Percentiles rank a stretch among this genome's conserved stretches.
Evolutionary conservation across 805 yeast genomes (phyloP).

Genomic region (Pichia pseudocactophila): DNA sequence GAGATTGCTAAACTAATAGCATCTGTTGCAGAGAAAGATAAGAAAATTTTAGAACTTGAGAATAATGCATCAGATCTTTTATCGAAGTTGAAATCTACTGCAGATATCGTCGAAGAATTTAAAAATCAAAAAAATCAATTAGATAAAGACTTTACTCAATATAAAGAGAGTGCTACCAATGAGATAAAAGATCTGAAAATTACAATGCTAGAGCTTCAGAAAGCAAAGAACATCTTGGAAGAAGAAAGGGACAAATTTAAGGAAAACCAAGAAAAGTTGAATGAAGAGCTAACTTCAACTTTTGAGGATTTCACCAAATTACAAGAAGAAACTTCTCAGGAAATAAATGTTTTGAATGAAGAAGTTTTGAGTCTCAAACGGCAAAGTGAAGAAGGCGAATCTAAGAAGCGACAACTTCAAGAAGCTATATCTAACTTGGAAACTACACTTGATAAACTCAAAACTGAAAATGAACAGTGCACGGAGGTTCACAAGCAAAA

Average conservation of each 20-base stretch:
- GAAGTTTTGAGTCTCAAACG: neutral
- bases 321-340: constrained; percentile 15
- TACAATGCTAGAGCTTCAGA: neutral
- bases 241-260: constrained; percentile 11
- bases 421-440: neutral
- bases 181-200: constrained; percentile 1
- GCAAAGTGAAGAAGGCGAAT: neutral
- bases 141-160: constrained; percentile 11
- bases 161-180: neutral
- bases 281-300: constrained; percentile 17
- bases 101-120: constrained; percentile 20
- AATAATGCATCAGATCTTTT: constrained; percentile 16
- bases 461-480: neutral
- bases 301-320: constrained; percentile 16
- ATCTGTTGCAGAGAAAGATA: constrained; percentile 18
- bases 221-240: constrained; percentile 18
- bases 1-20: constrained; percentile 22
- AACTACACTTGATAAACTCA: neutral
- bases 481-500: no score
- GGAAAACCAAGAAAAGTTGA: constrained; percentile 8
- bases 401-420: no score
- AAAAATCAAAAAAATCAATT: constrained; percentile 19
- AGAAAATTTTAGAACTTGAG: constrained; percentile 19
- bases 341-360: neutral
- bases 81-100: constrained; percentile 20